These are phyloP conservation scores for Lactarius pseudohatsudake DNA, from an alignment of 768 basidiomycete genomes.

Conservation along the genomic window DNA sequence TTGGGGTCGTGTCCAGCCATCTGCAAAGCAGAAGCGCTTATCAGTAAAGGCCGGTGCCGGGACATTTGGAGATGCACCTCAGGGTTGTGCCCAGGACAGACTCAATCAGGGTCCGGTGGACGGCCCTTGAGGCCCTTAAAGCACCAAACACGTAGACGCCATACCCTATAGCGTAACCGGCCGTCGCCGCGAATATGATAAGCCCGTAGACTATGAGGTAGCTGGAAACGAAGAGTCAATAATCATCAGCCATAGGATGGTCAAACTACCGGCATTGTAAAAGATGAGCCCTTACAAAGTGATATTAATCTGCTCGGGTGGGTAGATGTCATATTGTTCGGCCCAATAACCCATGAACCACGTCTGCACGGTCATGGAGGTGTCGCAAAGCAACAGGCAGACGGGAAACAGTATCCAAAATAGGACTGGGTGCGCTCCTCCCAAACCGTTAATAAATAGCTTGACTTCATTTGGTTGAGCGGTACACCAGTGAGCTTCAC, in stretches of 20 bases:
- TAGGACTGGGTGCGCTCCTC: constrained; percentile 32
- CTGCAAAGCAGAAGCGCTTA: constrained; percentile 30
- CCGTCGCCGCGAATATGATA: constrained; percentile 37
- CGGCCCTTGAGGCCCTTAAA: constrained; percentile 52
- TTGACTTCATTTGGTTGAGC: constrained; percentile 31
- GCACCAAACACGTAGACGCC: constrained; percentile 47
- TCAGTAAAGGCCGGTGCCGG: background rate
- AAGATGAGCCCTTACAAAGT: constrained; percentile 34
- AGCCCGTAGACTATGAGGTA: constrained; percentile 48
- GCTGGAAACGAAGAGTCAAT: constrained; percentile 34
- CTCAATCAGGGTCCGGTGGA: constrained; percentile 52
- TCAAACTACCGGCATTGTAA: background rate
- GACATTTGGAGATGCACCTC: constrained; percentile 47
- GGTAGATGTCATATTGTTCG: constrained; percentile 40
- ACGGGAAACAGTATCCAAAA: constrained; percentile 36
- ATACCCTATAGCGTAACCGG: constrained; percentile 38
- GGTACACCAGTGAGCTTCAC: too few species aligned
- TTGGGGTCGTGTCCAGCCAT: constrained; percentile 52
- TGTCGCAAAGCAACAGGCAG: constrained; percentile 31
- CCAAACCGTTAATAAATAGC: constrained; percentile 34
- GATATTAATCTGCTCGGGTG: constrained; percentile 38
- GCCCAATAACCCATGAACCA: constrained; percentile 51
- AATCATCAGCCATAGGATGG: background rate
- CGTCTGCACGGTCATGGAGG: constrained; percentile 34
- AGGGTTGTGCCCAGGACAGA: constrained; percentile 61